A percentile compares a stretch with the other conserved stretches of the same genome.
phyloP scores from a whole-genome alignment of 306 rosid species.

The Vigna nakashimae region DNA sequence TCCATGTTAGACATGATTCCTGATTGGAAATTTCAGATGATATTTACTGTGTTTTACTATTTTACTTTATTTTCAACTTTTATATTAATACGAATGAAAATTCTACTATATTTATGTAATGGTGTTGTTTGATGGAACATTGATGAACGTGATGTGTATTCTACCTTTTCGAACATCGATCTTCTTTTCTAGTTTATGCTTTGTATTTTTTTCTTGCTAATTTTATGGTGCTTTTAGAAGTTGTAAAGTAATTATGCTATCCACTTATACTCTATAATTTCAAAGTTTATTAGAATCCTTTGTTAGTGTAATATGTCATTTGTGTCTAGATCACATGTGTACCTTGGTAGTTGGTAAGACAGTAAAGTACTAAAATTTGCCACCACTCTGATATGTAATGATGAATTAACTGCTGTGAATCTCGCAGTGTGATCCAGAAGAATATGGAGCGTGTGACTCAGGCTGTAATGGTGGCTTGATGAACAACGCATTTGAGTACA shows the following conservation, averaged over 20 bases:
- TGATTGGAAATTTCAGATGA: background rate
- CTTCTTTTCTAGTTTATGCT: background rate
- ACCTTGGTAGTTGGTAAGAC: background rate
- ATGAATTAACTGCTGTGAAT: constrained; percentile 30
- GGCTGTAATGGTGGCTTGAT: constrained; percentile 95
- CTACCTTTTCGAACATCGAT: background rate
- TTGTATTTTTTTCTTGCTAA: background rate
- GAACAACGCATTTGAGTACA: constrained; percentile 87
- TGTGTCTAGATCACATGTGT: constrained; percentile 1
- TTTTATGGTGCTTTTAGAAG: background rate
- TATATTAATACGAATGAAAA: background rate
- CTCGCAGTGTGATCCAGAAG: constrained; percentile 92
- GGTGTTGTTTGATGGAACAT: background rate
- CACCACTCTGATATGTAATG: background rate
- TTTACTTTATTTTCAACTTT: background rate
- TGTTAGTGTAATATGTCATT: background rate
- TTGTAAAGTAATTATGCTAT: background rate
- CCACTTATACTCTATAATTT: background rate
- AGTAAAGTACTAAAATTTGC: background rate
- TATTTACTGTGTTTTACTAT: background rate
- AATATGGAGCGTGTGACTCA: constrained; percentile 72
- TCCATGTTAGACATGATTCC: background rate
- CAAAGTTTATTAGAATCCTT: background rate
- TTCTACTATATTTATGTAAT: background rate
- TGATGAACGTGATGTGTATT: background rate